phyloP scores from a whole-genome alignment of 371 early-diverging fungal species.

The Rhizopus sp. region DNA sequence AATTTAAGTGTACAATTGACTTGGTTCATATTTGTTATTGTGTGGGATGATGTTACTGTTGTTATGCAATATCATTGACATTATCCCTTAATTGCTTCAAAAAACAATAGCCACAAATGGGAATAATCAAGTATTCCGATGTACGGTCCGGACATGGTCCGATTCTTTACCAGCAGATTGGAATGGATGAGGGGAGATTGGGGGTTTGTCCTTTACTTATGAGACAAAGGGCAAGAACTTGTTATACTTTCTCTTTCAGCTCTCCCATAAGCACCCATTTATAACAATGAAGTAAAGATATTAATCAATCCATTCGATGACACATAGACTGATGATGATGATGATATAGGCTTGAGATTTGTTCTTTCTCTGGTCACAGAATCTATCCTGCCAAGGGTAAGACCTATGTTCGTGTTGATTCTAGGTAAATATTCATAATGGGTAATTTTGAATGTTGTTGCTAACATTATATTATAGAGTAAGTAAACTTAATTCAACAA shows the following conservation, averaged over 20 bases:
- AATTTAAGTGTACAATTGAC: no score
- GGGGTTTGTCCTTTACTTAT: constrained; percentile 4
- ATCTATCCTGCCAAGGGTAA: constrained; percentile 98
- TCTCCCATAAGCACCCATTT: constrained; percentile 36
- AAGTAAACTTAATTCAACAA: neutral
- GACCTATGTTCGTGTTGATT: constrained; percentile 90
- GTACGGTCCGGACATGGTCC: constrained; percentile 5
- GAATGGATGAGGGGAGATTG: constrained; percentile 2
- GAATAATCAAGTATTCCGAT: neutral
- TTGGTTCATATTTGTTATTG: no score
- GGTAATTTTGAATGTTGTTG: neutral
- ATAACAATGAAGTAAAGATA: constrained; percentile 37
- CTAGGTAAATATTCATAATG: constrained; percentile 47
- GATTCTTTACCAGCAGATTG: neutral
- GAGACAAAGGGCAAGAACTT: neutral
- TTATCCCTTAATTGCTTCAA: neutral
- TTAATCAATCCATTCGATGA: constrained; percentile 9
- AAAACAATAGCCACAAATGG: neutral
- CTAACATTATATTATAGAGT: constrained; percentile 15
- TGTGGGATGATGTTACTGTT: no score
- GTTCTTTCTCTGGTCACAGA: constrained; percentile 96
- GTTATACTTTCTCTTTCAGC: constrained; percentile 35
- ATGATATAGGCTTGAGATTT: constrained; percentile 80
- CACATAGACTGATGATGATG: neutral
- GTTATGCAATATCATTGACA: no score